A percentile compares a stretch with the other conserved stretches of the same genome.
phyloP scores from a whole-genome alignment of 495 filamentous ascomycete genomes.

The Halenospora varia region DNA sequence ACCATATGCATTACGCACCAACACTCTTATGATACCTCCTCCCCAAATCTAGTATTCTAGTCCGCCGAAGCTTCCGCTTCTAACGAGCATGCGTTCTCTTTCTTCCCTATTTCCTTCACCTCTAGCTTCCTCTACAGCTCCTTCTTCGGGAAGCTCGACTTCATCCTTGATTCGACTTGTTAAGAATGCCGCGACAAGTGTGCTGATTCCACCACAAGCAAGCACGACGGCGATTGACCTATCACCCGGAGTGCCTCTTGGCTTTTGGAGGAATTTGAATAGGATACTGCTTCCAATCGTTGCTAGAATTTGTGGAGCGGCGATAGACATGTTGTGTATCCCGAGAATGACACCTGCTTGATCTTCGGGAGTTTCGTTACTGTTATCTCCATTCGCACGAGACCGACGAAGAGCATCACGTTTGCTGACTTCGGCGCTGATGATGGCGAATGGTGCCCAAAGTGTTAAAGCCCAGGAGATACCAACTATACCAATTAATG shows the following conservation, averaged over 20 bases:
- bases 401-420: constrained; percentile 66
- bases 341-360: constrained; percentile 88
- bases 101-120: constrained; percentile 1
- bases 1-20: no score
- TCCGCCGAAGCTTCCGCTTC: constrained; percentile 11
- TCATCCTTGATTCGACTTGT: constrained; percentile 25
- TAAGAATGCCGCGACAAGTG: constrained; percentile 70
- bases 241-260: constrained; percentile 75
- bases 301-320: constrained; percentile 82
- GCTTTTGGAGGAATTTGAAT: constrained; percentile 78
- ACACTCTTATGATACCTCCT: no score
- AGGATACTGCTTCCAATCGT: constrained; percentile 77
- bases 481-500: constrained; percentile 73
- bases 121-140: constrained; percentile 7
- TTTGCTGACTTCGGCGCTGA: constrained; percentile 78
- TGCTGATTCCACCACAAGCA: constrained; percentile 72
- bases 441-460: constrained; percentile 92
- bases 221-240: constrained; percentile 82
- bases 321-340: constrained; percentile 88
- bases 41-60: constrained; percentile 13
- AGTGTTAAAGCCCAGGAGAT: constrained; percentile 85
- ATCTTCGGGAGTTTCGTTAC: constrained; percentile 45
- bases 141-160: constrained; percentile 15
- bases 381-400: constrained; percentile 24
- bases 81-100: constrained; percentile 18